phyloP scores from a whole-genome alignment of 2,329 filamentous ascomycete species.

The Fusarium sp. region DNA sequence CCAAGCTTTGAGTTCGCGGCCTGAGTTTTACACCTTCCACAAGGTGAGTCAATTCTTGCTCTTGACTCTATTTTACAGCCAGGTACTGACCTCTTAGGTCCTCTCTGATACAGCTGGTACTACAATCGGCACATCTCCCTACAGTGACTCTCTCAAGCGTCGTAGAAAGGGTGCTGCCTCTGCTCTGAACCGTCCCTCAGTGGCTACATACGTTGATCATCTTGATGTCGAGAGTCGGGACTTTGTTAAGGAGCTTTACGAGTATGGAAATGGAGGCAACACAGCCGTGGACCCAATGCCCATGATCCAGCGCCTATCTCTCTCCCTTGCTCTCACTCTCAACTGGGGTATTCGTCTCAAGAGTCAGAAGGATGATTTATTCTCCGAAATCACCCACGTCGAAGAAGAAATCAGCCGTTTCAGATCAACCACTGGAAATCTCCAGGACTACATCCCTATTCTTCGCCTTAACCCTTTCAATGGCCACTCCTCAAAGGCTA shows the following conservation, averaged over 20 bases:
- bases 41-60: slow-evolving; percentile 57
- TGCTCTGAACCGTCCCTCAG: slow-evolving; percentile 74
- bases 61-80: fast-evolving
- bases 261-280: slow-evolving; percentile 67
- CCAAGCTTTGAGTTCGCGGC: slow-evolving; percentile 67
- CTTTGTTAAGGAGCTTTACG: slow-evolving; percentile 71
- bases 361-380: slow-evolving; percentile 69
- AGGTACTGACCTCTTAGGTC: slow-evolving; percentile 56
- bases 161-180: slow-evolving; percentile 74
- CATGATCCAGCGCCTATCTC: slow-evolving; percentile 74
- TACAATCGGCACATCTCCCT: slow-evolving; percentile 76
- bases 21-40: slow-evolving; percentile 71
- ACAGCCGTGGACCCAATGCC: slow-evolving; percentile 73
- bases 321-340: slow-evolving; percentile 73
- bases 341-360: slow-evolving; percentile 75
- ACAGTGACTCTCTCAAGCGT: slow-evolving; percentile 73
- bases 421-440: slow-evolving; percentile 70
- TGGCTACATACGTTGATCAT: slow-evolving; percentile 72
- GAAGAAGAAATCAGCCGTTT: slow-evolving; percentile 72
- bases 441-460: slow-evolving; percentile 72
- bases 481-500: slow-evolving; percentile 68
- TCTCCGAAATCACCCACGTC: slow-evolving; percentile 73
- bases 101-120: slow-evolving; percentile 75
- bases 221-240: slow-evolving; percentile 73
- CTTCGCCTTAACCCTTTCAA: slow-evolving; percentile 72